phyloP scores from a whole-genome alignment of 2,329 filamentous ascomycete genomes.

The Penicillium occitanis region DNA sequence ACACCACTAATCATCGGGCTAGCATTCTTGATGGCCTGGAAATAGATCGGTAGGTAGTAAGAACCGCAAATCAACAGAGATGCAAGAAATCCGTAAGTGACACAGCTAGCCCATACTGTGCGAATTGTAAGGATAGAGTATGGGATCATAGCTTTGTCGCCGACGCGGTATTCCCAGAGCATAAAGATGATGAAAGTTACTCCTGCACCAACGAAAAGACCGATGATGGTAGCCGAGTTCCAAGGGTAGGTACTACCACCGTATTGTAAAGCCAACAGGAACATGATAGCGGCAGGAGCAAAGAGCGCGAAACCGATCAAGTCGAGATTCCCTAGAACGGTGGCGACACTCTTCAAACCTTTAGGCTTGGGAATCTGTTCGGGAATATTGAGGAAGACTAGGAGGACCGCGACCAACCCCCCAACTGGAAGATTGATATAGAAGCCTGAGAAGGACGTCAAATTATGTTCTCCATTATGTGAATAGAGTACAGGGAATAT shows the following conservation, averaged over 20 bases:
- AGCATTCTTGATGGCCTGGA: conserved; percentile 44
- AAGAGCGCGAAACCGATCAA: conserved; percentile 41
- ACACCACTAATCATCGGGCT: conserved; percentile 39
- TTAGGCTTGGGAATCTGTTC: conserved; percentile 27
- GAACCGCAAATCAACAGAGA: conserved; percentile 39
- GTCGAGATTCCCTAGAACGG: conserved; percentile 38
- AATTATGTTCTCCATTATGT: no score
- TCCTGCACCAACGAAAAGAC: conserved; percentile 47
- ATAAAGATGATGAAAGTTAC: conserved; percentile 41
- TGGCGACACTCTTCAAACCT: conserved; percentile 6
- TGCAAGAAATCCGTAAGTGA: conserved; percentile 26
- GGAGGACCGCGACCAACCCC: conserved; percentile 32
- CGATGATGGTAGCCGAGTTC: conserved; percentile 45
- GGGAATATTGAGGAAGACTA: conserved; percentile 34
- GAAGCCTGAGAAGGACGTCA: conserved; percentile 27
- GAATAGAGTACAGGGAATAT: no score
- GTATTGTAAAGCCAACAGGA: conserved; percentile 51
- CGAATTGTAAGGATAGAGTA: conserved; percentile 41
- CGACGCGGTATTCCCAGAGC: conserved; percentile 39
- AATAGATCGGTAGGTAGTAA: conserved; percentile 53
- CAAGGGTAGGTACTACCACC: conserved; percentile 42
- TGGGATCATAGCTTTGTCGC: conserved; percentile 46
- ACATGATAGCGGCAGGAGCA: conserved; percentile 41
- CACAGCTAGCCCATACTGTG: conserved; percentile 36
- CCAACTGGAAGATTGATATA: conserved; percentile 46